phyloP scores from a whole-genome alignment of 108 stramenopile species.

The Phaeodactylum tricornutum region DNA sequence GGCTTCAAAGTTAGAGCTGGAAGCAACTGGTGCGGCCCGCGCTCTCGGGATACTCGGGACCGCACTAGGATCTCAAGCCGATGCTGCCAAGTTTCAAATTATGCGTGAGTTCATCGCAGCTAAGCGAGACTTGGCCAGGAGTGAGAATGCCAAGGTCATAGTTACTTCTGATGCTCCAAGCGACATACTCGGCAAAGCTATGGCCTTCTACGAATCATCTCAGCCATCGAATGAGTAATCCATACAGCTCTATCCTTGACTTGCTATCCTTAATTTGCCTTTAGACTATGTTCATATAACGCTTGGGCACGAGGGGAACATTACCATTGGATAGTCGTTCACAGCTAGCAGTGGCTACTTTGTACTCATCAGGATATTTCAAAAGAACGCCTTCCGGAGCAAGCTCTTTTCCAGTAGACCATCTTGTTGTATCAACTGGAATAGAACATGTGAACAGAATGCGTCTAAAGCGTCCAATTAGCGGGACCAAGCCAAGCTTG shows the following conservation, averaged over 20 bases:
- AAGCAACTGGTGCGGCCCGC: slow-evolving; percentile 4
- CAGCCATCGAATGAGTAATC: too few species aligned
- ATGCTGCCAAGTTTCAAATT: slow-evolving; percentile 7
- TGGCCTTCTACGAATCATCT: too few species aligned
- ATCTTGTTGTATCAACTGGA: slow-evolving; percentile 16
- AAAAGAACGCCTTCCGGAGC: neutral
- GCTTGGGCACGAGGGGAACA: too few species aligned
- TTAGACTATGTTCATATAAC: too few species aligned
- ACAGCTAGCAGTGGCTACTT: too few species aligned
- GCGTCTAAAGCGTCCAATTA: slow-evolving; percentile 11
- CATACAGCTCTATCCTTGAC: too few species aligned
- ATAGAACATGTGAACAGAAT: slow-evolving; percentile 31
- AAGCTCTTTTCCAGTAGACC: neutral
- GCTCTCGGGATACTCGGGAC: neutral
- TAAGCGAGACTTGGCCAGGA: slow-evolving; percentile 8
- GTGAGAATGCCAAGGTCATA: slow-evolving; percentile 17
- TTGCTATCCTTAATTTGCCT: too few species aligned
- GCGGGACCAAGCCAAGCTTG: slow-evolving; percentile 5
- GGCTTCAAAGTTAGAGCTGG: slow-evolving; percentile 4
- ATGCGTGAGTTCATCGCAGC: slow-evolving; percentile 13
- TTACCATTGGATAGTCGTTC: too few species aligned
- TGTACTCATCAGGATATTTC: slow-evolving; percentile 7
- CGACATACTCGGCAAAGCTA: too few species aligned
- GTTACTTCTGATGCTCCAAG: slow-evolving; percentile 7
- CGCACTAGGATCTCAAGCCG: neutral